phyloP scores from a whole-genome alignment of 2,329 filamentous ascomycete genomes.

The Cyanodermella asteris region DNA sequence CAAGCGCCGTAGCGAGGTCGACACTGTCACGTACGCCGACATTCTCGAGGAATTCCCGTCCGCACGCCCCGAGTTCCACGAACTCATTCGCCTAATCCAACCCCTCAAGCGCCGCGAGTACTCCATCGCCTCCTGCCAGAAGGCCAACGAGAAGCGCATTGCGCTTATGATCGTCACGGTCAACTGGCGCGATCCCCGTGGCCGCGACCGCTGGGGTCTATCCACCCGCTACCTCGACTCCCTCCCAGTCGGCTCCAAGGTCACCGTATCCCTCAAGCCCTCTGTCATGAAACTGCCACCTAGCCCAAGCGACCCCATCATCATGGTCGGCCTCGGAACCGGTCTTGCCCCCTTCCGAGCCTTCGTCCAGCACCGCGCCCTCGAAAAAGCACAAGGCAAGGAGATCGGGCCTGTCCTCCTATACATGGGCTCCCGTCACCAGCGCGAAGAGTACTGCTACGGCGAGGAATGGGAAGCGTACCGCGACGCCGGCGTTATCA shows the following conservation, averaged over 20 bases:
- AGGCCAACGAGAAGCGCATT: constrained; percentile 75
- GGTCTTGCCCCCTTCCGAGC: constrained; percentile 97
- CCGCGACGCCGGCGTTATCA: constrained; percentile 84
- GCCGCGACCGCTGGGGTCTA: constrained; percentile 77
- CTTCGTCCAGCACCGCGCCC: constrained; percentile 92
- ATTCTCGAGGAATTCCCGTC: constrained; percentile 76
- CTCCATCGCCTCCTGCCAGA: constrained; percentile 94
- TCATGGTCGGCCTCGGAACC: constrained; percentile 98
- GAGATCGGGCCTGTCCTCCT: constrained; percentile 81
- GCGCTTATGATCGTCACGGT: constrained; percentile 94
- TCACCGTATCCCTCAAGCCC: constrained; percentile 89
- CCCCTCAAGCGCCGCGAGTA: constrained; percentile 95
- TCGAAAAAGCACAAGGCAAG: constrained; percentile 94
- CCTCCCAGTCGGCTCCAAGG: constrained; percentile 50
- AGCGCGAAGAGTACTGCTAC: constrained; percentile 96
- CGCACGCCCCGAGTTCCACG: constrained; percentile 69
- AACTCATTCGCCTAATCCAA: constrained; percentile 66
- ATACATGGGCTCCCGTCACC: constrained; percentile 92
- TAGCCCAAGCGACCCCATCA: constrained; percentile 72
- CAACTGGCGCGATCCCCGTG: constrained; percentile 74
- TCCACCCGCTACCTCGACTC: constrained; percentile 73
- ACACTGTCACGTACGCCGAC: constrained; percentile 79
- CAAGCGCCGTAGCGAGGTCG: constrained; percentile 76
- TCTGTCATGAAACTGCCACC: constrained; percentile 97
- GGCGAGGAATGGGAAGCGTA: constrained; percentile 99